Evolutionary conservation across 2,329 filamentous ascomycete genomes (phyloP).

Genomic region (Plectosphaerella sp.): DNA sequence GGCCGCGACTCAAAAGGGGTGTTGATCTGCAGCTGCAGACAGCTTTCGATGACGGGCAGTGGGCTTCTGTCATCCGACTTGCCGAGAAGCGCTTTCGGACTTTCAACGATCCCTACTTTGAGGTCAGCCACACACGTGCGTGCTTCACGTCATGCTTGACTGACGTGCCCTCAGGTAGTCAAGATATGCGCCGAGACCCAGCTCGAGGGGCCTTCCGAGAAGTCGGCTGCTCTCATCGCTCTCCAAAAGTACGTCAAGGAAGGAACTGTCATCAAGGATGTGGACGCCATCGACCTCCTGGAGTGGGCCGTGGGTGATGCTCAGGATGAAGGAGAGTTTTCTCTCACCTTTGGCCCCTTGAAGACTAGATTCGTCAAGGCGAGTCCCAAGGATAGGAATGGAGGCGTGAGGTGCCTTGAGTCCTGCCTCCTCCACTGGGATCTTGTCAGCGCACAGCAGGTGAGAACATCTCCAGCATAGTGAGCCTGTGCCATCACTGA

Average conservation of each 20-base stretch:
- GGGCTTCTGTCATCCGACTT: conserved; percentile 44
- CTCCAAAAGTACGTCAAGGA: conserved; percentile 43
- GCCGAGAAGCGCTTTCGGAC: conserved; percentile 46
- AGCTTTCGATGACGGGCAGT: conserved; percentile 51
- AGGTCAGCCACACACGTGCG: conserved; percentile 27
- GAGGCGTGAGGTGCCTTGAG: conserved; percentile 40
- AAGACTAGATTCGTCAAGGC: conserved; percentile 48
- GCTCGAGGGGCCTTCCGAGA: conserved; percentile 43
- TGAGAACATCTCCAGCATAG: conserved; percentile 18
- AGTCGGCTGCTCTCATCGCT: conserved; percentile 36
- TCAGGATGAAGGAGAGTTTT: conserved; percentile 32
- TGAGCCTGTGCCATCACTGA: not conserved
- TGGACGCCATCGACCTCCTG: conserved; percentile 47
- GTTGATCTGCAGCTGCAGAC: conserved; percentile 51
- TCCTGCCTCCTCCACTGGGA: conserved; percentile 52
- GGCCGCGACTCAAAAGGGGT: conserved; percentile 40
- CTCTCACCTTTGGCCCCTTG: conserved; percentile 44
- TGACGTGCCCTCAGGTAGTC: conserved; percentile 28
- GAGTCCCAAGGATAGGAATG: conserved; percentile 39
- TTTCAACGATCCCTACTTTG: conserved; percentile 51
- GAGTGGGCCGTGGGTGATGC: conserved; percentile 47
- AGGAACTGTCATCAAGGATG: conserved; percentile 40
- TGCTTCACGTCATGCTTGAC: not conserved
- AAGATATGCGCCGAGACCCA: conserved; percentile 48
- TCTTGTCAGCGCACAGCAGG: conserved; percentile 52